A percentile compares a stretch with the other conserved stretches of the same genome.
Evolutionary conservation across 345 rosid species (phyloP).

Genomic region (Aethionema arabicum): DNA sequence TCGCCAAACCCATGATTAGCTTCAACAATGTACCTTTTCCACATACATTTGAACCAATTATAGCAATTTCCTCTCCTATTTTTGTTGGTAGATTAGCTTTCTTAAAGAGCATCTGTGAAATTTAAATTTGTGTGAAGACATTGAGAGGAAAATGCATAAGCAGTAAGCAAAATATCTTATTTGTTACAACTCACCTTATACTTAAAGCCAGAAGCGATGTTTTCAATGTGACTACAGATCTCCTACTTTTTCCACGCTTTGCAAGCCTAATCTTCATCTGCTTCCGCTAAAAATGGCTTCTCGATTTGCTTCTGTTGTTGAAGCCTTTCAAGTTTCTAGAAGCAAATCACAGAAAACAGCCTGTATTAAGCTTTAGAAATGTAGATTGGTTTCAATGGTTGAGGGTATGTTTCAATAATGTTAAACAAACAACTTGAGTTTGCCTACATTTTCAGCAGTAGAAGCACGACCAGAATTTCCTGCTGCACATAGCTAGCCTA

Average conservation of each 20-base stretch:
- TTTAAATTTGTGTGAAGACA: too few relatives aligned
- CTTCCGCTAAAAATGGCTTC: conserved; percentile 86
- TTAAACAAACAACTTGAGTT: not conserved
- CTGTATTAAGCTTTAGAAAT: not conserved
- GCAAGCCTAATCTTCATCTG: conserved; percentile 95
- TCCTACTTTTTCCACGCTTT: conserved; percentile 90
- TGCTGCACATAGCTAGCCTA: conserved; percentile 82
- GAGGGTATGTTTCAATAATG: not conserved
- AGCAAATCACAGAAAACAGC: not conserved
- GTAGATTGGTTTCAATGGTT: not conserved
- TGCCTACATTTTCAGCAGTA: conserved; percentile 81
- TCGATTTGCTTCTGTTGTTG: conserved; percentile 75
- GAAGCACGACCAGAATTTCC: conserved; percentile 94
- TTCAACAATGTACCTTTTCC: conserved; percentile 91
- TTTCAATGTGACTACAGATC: conserved; percentile 57
- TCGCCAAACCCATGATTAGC: conserved; percentile 77
- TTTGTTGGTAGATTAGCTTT: conserved; percentile 69
- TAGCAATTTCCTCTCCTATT: conserved; percentile 84
- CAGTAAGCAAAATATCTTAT: too few relatives aligned
- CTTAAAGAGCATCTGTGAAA: conserved; percentile 60
- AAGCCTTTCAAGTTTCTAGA: conserved; percentile 78
- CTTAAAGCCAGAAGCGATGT: conserved; percentile 69
- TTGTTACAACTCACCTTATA: conserved; percentile 55
- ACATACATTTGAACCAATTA: conserved; percentile 93
- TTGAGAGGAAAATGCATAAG: too few relatives aligned